Evolutionary conservation across 441 rosid species (phyloP).

Genomic region (Corymbia citriodora): DNA sequence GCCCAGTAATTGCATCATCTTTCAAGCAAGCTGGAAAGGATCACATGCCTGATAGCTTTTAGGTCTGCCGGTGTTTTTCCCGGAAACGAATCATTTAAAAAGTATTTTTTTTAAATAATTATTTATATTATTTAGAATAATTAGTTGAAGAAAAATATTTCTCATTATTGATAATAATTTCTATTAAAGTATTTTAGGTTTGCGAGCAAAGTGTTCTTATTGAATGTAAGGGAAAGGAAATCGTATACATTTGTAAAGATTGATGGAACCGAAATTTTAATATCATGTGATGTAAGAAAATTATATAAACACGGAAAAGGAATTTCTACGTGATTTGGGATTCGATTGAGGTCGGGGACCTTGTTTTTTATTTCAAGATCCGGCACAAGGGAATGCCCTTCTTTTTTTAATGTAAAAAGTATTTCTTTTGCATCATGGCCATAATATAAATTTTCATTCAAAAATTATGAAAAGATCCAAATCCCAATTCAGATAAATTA

Average conservation of each 20-base stretch:
- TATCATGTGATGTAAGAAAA: not conserved
- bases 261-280: not conserved
- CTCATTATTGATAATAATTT: fast-evolving
- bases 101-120: no score
- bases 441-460: not conserved
- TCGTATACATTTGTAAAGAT: not conserved
- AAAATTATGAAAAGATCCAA: not conserved
- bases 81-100: no score
- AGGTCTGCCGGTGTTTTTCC: not conserved
- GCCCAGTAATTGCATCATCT: not conserved
- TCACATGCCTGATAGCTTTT: not conserved
- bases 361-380: not conserved
- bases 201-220: not conserved
- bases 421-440: not conserved
- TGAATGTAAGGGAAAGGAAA: not conserved
- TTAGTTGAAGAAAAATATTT: not conserved
- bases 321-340: not conserved
- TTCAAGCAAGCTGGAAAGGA: not conserved
- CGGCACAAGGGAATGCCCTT: not conserved
- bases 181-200: not conserved
- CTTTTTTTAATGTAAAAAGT: not conserved
- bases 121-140: no score
- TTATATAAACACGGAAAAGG: not conserved
- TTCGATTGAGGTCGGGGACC: not conserved
- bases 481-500: not conserved